Evolutionary conservation across 495 filamentous ascomycete species (phyloP), one percentile per base, ranked within the genome.

Genomic region (Friedmanniomyces simplex): DNA sequence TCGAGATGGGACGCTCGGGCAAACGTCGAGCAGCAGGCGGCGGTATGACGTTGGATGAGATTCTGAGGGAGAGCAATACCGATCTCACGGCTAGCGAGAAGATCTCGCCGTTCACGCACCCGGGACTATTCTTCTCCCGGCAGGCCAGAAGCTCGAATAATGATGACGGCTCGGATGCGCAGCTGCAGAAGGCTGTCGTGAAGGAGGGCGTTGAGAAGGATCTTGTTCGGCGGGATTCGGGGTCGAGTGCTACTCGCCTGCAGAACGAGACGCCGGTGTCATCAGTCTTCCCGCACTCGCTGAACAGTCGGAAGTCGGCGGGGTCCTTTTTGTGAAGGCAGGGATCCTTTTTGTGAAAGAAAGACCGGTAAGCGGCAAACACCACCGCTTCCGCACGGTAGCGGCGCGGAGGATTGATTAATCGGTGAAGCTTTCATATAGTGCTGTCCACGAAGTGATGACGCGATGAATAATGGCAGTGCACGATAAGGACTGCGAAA

Each of bases 241-340:
- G 28, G n/a, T n/a, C n/a, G 43, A 34, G 49, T 10, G 26, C 6
- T 32, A 3, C 4, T 10, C 28, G 10, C 28, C 49, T 6, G 39
- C 39, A 43, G 14, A 43, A 52, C 72, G 46, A 80, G 2, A 56
- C 53, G 22, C 53, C 39, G 8, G 53, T 39, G 16, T 57, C 55
- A 6, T 50, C 55, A 12, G 32, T 51, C 21, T 42, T 41, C 34
- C 32, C 32, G 16, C 30, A 36, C 3, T 51, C 55, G 2, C 12
- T 41, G 13, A 28, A 16, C 32, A 50, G 45, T 21, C 25, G n/a
- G n/a, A 57, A 28, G 26, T 57, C 55, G 8, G 34, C 47, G 10
- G 55, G 55, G 16, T 57, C 55, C 2, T 57, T 57, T n/a, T 13
- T 57, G 14, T 57, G 55, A 57, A n/a, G 25, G 10, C 1, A 26